These are phyloP conservation scores for Cladochytrium tenue DNA, from an alignment of 371 early-diverging fungal species.

Conservation along the genomic window DNA sequence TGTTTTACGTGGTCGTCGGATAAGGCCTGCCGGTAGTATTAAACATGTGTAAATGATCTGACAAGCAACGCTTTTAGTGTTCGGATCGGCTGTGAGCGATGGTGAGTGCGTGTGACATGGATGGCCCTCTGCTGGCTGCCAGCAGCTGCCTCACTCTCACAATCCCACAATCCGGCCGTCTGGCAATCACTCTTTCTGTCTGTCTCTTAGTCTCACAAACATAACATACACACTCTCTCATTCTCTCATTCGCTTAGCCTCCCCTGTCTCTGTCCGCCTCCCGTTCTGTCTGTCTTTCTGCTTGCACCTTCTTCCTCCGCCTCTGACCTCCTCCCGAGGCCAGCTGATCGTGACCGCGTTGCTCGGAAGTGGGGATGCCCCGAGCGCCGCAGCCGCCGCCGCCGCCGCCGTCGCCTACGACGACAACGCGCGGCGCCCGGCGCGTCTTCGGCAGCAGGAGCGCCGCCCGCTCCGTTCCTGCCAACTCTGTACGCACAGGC, in stretches of 20 bases:
- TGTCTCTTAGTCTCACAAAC: background rate
- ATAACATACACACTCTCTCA: background rate
- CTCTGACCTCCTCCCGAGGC: background rate
- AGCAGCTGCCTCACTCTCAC: too few relatives aligned
- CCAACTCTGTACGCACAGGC: too few relatives aligned
- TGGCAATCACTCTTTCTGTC: too few relatives aligned
- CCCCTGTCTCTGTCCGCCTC: background rate
- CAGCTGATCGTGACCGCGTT: background rate
- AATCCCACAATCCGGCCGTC: too few relatives aligned
- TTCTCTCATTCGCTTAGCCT: background rate
- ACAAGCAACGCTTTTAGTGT: too few relatives aligned
- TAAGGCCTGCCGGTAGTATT: too few relatives aligned
- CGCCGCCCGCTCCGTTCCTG: background rate
- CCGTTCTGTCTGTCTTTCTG: background rate
- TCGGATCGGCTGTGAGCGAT: too few relatives aligned
- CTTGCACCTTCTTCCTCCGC: background rate
- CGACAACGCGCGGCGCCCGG: background rate
- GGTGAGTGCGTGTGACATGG: too few relatives aligned
- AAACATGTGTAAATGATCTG: too few relatives aligned
- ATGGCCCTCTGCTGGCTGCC: too few relatives aligned
- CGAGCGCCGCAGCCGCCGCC: background rate
- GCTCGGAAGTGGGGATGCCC: background rate
- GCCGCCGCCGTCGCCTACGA: background rate
- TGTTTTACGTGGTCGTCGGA: too few relatives aligned
- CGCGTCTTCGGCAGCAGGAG: background rate